phyloP scores from a whole-genome alignment of 2,329 filamentous ascomycete species.

The Talaromyces sp. region DNA sequence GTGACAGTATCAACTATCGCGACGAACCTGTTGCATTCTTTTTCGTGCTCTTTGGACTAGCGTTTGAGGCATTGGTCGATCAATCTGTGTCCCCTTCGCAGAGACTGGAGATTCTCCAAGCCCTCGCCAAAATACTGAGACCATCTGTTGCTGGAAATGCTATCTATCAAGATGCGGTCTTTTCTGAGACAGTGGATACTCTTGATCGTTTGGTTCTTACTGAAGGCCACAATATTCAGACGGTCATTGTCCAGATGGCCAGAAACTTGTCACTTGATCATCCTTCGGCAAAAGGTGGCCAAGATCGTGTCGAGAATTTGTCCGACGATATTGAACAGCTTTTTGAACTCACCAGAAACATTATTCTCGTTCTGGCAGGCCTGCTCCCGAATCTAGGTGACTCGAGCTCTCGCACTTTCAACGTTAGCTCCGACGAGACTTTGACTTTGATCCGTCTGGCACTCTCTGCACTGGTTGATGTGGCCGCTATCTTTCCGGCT shows the following conservation, averaged over 20 bases:
- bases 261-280: constrained; percentile 86
- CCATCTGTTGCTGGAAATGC: constrained; percentile 94
- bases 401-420: constrained; percentile 60
- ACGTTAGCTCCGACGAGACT: constrained; percentile 78
- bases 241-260: constrained; percentile 90
- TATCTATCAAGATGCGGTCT: constrained; percentile 93
- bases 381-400: constrained; percentile 69
- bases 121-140: constrained; percentile 89
- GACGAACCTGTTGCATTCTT: constrained; percentile 98
- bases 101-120: constrained; percentile 81
- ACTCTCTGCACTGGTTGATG: constrained; percentile 85
- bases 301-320: constrained; percentile 68
- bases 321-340: constrained; percentile 97
- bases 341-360: constrained; percentile 93
- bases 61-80: constrained; percentile 90
- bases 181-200: constrained; percentile 94
- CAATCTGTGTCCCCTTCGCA: constrained; percentile 72
- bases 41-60: constrained; percentile 94
- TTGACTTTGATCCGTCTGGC: constrained; percentile 74
- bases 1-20: constrained; percentile 88
- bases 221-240: constrained; percentile 82
- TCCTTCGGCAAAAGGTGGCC: constrained; percentile 73
- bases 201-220: constrained; percentile 90
- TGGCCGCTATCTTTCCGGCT: constrained; percentile 89
- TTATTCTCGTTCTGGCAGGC: constrained; percentile 85